phyloP scores from a whole-genome alignment of 1,284 basidiomycete species.

The Sanghuangporus weigelae region DNA sequence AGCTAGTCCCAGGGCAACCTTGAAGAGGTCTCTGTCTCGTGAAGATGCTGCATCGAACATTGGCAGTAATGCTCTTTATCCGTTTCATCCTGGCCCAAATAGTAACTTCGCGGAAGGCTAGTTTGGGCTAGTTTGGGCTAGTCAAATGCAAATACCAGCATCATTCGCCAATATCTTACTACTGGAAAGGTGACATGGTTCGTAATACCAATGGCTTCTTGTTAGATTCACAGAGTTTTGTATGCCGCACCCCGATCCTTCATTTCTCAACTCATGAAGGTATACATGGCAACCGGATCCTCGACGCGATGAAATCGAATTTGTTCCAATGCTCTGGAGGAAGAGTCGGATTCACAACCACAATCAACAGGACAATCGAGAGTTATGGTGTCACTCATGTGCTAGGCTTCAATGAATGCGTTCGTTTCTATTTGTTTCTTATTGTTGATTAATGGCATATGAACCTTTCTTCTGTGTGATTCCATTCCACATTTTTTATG shows the following conservation, averaged over 20 bases:
- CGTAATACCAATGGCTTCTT: not conserved
- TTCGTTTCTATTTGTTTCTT: not conserved
- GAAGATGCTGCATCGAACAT: not conserved
- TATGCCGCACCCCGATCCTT: not conserved
- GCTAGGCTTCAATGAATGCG: constrained; percentile 33
- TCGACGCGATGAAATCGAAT: constrained; percentile 27
- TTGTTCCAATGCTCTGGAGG: constrained; percentile 37
- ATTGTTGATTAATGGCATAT: too few species aligned
- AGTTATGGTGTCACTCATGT: constrained; percentile 23
- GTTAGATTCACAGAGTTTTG: not conserved
- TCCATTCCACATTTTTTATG: not conserved
- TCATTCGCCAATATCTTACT: constrained; percentile 24
- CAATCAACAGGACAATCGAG: constrained; percentile 28
- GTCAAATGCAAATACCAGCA: constrained; percentile 24
- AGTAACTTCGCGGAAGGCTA: constrained; percentile 24
- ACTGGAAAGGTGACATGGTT: constrained; percentile 31
- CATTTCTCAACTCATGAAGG: constrained; percentile 20
- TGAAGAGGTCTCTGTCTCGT: not conserved
- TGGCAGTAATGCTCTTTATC: not conserved
- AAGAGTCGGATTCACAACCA: constrained; percentile 23
- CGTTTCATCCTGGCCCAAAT: not conserved
- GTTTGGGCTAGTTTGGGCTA: constrained; percentile 32
- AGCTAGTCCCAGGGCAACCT: too few species aligned
- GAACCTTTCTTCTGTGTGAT: not conserved
- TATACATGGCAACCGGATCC: constrained; percentile 30